Evolutionary conservation across 805 yeast genomes (phyloP).

Genomic region (Wickerhamomyces chaumierensis): DNA sequence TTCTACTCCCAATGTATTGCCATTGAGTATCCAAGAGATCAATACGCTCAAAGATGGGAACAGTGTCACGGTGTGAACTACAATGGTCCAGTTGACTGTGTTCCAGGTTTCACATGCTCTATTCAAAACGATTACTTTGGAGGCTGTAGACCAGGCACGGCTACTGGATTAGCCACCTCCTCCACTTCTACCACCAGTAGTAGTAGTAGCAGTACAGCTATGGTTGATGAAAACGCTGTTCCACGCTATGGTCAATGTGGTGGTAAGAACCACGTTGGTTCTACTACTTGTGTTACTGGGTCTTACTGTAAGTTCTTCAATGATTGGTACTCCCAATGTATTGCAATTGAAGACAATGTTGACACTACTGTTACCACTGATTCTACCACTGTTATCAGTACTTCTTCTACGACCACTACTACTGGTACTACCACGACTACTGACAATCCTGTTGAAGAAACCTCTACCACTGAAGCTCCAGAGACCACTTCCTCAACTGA

Average conservation of each 20-base stretch:
- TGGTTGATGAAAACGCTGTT: background rate
- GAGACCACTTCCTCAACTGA: background rate
- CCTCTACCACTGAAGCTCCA: no score
- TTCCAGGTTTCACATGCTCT: slow-evolving; percentile 5
- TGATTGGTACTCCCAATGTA: slow-evolving; percentile 8
- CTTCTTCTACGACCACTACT: no score
- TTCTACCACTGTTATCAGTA: slow-evolving; percentile 1
- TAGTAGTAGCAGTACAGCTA: background rate
- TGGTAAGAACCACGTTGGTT: slow-evolving; percentile 4
- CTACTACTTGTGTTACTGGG: slow-evolving; percentile 5
- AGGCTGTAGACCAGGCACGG: slow-evolving; percentile 6
- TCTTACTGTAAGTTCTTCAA: slow-evolving; percentile 4
- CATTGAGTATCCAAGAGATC: background rate
- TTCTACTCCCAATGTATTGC: slow-evolving; percentile 11
- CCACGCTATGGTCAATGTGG: slow-evolving; percentile 9
- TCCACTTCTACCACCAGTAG: slow-evolving; percentile 1
- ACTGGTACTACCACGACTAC: background rate
- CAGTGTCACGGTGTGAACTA: slow-evolving; percentile 7
- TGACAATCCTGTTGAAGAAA: background rate
- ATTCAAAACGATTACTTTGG: slow-evolving; percentile 6
- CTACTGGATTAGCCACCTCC: background rate
- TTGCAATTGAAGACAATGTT: slow-evolving; percentile 2
- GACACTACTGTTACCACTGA: slow-evolving; percentile 1
- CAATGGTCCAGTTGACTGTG: slow-evolving; percentile 4
- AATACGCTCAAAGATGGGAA: slow-evolving; percentile 1